Conservation (phyloP, 768 basidiomycete species). For the Pisolithus microcarpus region DNA sequence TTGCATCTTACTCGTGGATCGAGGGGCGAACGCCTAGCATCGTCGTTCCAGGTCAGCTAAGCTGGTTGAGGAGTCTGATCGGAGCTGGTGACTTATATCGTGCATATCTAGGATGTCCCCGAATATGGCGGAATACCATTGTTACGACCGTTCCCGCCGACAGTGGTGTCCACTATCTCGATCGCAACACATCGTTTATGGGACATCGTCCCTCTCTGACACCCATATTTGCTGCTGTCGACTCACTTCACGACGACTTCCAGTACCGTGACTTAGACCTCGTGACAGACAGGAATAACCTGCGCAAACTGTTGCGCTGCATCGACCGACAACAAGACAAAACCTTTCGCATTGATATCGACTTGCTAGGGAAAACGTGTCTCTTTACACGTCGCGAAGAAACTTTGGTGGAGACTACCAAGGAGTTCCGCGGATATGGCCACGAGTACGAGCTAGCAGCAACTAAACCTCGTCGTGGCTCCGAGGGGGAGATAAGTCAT, state of each 20-base stretch:
- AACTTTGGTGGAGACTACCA: neutral
- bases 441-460: constrained; percentile 54
- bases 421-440: constrained; percentile 41
- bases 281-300: constrained; percentile 61
- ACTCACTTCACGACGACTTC: constrained; percentile 28
- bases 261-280: constrained; percentile 31
- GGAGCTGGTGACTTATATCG: neutral
- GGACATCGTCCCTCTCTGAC: constrained; percentile 34
- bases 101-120: constrained; percentile 46
- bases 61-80: neutral
- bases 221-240: constrained; percentile 56
- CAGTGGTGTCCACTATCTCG: constrained; percentile 38
- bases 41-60: constrained; percentile 40
- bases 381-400: constrained; percentile 56
- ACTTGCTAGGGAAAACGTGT: constrained; percentile 57
- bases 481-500: constrained; percentile 48
- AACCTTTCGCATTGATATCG: constrained; percentile 65
- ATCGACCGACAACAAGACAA: constrained; percentile 11
- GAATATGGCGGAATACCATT: constrained; percentile 45
- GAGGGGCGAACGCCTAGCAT: constrained; percentile 39
- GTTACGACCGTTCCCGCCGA: constrained; percentile 54
- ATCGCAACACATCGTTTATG: constrained; percentile 51
- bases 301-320: constrained; percentile 61
- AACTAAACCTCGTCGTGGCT: constrained; percentile 43
- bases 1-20: constrained; percentile 53